phyloP scores from a whole-genome alignment of 176 grass and related monocot species.

The Rhynchospora pubera region DNA sequence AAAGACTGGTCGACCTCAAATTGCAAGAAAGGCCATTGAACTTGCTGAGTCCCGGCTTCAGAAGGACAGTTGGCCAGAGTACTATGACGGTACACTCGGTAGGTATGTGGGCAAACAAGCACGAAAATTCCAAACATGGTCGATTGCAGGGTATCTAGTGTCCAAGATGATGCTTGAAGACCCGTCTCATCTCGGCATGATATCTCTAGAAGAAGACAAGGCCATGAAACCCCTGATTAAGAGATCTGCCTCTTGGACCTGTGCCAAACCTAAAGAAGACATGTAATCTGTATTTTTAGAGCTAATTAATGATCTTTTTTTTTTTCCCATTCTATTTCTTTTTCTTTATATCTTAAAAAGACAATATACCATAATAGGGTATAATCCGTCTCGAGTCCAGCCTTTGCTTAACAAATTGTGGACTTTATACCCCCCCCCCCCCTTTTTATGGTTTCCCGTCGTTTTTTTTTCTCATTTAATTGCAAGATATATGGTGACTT shows the following conservation, averaged over 20 bases:
- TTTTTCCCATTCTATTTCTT: neutral
- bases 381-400: neutral
- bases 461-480: neutral
- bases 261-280: constrained; percentile 20
- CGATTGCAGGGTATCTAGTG: constrained; percentile 41
- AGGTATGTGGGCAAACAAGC: constrained; percentile 38
- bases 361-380: neutral
- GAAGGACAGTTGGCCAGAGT: constrained; percentile 35
- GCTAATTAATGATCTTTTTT: neutral
- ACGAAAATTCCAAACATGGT: constrained; percentile 38
- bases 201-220: constrained; percentile 39
- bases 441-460: neutral
- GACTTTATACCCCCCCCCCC: neutral
- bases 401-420: neutral
- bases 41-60: constrained; percentile 28
- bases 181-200: constrained; percentile 32
- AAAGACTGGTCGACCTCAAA: constrained; percentile 33
- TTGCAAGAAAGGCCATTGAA: constrained; percentile 34
- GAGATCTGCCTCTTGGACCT: constrained; percentile 42
- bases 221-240: constrained; percentile 34
- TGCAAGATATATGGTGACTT: neutral
- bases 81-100: constrained; percentile 33
- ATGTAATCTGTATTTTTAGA: neutral
- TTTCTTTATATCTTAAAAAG: neutral
- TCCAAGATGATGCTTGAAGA: constrained; percentile 46